Evolutionary conservation across 495 filamentous ascomycete genomes (phyloP), one percentile per base, ranked within the genome.

Genomic region (Parathielavia hyrcaniae): DNA sequence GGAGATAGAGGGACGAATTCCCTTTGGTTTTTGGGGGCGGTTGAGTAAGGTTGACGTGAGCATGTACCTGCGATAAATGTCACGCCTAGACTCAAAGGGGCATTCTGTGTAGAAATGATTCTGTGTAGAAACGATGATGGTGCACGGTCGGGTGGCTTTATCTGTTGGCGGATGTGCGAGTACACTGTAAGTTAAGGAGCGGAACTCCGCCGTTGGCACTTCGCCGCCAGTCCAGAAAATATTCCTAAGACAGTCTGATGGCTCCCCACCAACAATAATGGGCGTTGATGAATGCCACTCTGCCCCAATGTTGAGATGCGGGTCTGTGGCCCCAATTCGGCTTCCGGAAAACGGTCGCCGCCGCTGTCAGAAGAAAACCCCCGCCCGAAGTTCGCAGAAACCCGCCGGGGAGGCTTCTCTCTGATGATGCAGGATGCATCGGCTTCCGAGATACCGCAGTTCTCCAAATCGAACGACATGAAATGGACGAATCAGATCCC

Each of bases 1-100:
- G 73, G 61, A 67, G 77, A 67, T 81, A 69, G 56, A n/a, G n/a
- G n/a, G n/a, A 36, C 10, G 17, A 22, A 4, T 30, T 10, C 39
- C 35, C 13, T 11, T 14, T 38, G 10, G n/a, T n/a, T n/a, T n/a
- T n/a, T n/a, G n/a, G n/a, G n/a, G 35, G 35, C 2, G 50, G 30
- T 49, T 32, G n/a, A 48, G 19, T 44, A 38, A 40, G 50, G n/a
- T n/a, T n/a, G n/a, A n/a, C 35, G 50, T 23, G 17, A n/a, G 34
- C 19, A 12, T 53, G 50, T 22, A 40, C 23, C 17, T 41, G 39
- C 16, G 7, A 17, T n/a, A 13, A 41, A 41, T 41, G 26, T 41
- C 17, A 41, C n/a, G 11, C 39, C 16, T 13, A 41, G 13, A 41
- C 16, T 2, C 12, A 19, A 41, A 5, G 36, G 36, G 10, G 11